Evolutionary conservation across 345 rosid genomes (phyloP).

Genomic region (Bruguiera gymnorhiza): DNA sequence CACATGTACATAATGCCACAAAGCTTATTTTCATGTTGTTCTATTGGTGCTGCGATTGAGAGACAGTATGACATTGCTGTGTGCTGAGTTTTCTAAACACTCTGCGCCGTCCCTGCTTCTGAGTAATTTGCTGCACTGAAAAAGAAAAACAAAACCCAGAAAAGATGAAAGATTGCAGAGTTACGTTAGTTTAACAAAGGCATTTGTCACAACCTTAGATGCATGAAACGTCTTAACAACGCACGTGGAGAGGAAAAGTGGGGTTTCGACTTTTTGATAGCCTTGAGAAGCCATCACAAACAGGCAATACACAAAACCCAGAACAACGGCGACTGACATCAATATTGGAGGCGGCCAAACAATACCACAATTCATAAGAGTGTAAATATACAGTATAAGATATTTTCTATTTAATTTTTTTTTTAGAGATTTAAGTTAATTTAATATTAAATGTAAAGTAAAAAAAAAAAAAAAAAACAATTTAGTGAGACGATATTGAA

Average conservation of each 20-base stretch:
- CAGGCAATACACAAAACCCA: conserved; percentile 17
- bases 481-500: too few relatives aligned
- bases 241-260: conserved; percentile 53
- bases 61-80: conserved; percentile 20
- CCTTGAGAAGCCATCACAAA: conserved; percentile 35
- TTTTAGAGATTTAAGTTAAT: too few relatives aligned
- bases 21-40: conserved; percentile 22
- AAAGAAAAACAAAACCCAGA: neutral
- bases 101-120: conserved; percentile 21
- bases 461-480: too few relatives aligned
- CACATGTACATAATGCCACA: neutral
- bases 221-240: neutral
- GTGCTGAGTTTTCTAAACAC: conserved; percentile 13
- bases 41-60: conserved; percentile 36
- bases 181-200: too few relatives aligned
- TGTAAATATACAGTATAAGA: neutral
- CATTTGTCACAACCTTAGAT: too few relatives aligned
- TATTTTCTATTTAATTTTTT: neutral
- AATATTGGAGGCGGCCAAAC: too few relatives aligned
- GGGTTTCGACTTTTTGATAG: conserved; percentile 34
- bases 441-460: neutral
- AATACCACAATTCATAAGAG: too few relatives aligned
- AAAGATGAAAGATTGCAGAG: neutral
- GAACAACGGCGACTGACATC: neutral
- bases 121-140: conserved; percentile 20